These are phyloP conservation scores for Chaetomiaceae sp. DNA, from an alignment of 2,329 filamentous ascomycete species.

Conservation along the genomic window DNA sequence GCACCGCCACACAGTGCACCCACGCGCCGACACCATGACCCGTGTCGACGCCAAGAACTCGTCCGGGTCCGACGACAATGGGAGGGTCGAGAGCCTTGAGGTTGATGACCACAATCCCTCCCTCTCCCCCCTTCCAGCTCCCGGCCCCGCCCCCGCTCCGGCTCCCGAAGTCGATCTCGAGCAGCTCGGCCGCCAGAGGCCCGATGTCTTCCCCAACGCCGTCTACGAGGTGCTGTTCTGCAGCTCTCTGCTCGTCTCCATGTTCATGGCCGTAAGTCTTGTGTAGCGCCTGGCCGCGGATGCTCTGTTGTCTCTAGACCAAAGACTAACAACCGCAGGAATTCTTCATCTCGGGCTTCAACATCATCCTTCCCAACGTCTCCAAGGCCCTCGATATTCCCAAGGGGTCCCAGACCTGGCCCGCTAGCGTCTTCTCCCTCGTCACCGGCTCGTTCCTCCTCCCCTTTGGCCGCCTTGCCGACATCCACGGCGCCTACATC, in stretches of 20 bases:
- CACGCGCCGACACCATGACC: no score
- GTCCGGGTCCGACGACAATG: constrained; percentile 2
- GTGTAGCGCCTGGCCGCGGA: no score
- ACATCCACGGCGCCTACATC: constrained; percentile 58
- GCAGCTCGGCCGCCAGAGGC: constrained; percentile 57
- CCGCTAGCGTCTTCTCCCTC: constrained; percentile 55
- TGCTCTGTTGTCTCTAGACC: no score
- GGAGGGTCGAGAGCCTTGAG: not conserved
- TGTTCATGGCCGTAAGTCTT: constrained; percentile 56
- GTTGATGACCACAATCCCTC: not conserved
- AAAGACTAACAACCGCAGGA: constrained; percentile 46
- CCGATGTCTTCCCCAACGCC: constrained; percentile 47
- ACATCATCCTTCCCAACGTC: constrained; percentile 65
- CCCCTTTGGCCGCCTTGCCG: constrained; percentile 56
- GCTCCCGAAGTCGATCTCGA: constrained; percentile 46
- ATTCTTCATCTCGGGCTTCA: constrained; percentile 74
- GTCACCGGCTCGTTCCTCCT: constrained; percentile 54
- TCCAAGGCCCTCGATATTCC: constrained; percentile 60
- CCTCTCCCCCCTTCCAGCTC: no score
- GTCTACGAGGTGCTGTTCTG: constrained; percentile 59
- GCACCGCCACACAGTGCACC: not conserved
- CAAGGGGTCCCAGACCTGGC: constrained; percentile 57
- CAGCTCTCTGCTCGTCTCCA: constrained; percentile 56
- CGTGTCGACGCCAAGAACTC: constrained; percentile 1
- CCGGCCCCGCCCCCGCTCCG: no score